A percentile compares a stretch with the other conserved stretches of the same genome.
phyloP scores from a whole-genome alignment of 768 basidiomycete species.

The Boletus rubescentipes region DNA sequence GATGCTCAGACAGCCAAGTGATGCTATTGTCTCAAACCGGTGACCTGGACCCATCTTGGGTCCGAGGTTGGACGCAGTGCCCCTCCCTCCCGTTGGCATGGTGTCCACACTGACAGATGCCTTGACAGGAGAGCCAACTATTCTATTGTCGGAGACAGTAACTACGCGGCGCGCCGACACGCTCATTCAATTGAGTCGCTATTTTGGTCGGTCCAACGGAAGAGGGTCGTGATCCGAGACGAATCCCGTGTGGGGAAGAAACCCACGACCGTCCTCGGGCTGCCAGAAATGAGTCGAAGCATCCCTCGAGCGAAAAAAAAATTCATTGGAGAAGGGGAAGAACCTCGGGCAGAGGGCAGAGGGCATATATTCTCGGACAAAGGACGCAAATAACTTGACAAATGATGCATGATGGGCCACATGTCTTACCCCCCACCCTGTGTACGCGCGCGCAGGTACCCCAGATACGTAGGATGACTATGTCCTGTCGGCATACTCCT shows the following conservation, averaged over 20 bases:
- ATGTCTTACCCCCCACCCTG: not conserved
- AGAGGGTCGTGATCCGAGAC: not conserved
- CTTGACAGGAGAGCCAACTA: too few species aligned
- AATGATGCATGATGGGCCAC: not conserved
- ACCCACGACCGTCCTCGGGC: not conserved
- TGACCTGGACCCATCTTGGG: too few species aligned
- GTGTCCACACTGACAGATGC: too few species aligned
- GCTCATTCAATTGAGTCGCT: not conserved
- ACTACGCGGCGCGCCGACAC: too few species aligned
- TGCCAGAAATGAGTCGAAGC: not conserved
- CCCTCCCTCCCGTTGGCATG: not conserved
- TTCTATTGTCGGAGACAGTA: too few species aligned
- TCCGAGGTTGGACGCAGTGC: too few species aligned
- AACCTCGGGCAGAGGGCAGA: not conserved
- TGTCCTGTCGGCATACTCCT: conserved; percentile 33
- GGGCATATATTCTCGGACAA: not conserved
- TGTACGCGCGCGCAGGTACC: too few species aligned
- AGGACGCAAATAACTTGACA: not conserved
- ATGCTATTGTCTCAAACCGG: too few species aligned
- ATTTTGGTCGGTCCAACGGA: not conserved
- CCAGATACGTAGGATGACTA: conserved; percentile 1
- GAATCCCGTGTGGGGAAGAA: not conserved
- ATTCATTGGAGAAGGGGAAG: not conserved
- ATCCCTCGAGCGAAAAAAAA: not conserved
- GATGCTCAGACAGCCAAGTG: too few species aligned